Evolutionary conservation across 805 yeast species (phyloP).

Genomic region (Metschnikowia aberdeeniae): DNA sequence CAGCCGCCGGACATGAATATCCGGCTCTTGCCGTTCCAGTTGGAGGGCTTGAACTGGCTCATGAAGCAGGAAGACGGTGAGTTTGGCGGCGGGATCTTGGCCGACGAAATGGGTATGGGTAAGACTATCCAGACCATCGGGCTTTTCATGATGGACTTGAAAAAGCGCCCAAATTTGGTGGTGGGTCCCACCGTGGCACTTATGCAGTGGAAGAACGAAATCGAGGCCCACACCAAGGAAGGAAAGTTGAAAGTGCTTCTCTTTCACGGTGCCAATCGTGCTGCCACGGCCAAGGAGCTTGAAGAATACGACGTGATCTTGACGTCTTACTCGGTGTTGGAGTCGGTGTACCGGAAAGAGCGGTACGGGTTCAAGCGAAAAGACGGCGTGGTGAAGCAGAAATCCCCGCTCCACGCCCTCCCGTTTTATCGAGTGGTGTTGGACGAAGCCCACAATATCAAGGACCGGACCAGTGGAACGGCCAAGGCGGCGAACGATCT

Average conservation of each 20-base stretch:
- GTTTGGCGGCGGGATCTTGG: slow-evolving; percentile 86
- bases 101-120: slow-evolving; percentile 99
- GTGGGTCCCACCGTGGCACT: slow-evolving; percentile 98
- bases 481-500: slow-evolving; percentile 85
- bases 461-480: slow-evolving; percentile 90
- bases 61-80: slow-evolving; percentile 71
- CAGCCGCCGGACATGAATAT: slow-evolving; percentile 81
- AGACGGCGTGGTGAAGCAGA: slow-evolving; percentile 65
- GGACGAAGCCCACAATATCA: slow-evolving; percentile 97
- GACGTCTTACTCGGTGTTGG: slow-evolving; percentile 91
- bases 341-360: slow-evolving; percentile 80
- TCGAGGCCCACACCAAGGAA: slow-evolving; percentile 70
- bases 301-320: slow-evolving; percentile 70
- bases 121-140: slow-evolving; percentile 96
- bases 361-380: slow-evolving; percentile 77
- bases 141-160: slow-evolving; percentile 64
- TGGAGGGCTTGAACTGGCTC: slow-evolving; percentile 92
- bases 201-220: slow-evolving; percentile 97
- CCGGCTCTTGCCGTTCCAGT: slow-evolving; percentile 79
- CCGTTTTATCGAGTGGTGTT: slow-evolving; percentile 80
- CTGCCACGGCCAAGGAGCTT: slow-evolving; percentile 53
- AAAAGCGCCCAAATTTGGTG: slow-evolving; percentile 74
- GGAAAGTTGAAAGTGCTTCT: slow-evolving; percentile 63
- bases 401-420: slow-evolving; percentile 67
- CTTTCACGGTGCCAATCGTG: slow-evolving; percentile 83